These are phyloP conservation scores for Stropharia rugosoannulata DNA, from an alignment of 768 basidiomycete species.

Conservation along the genomic window DNA sequence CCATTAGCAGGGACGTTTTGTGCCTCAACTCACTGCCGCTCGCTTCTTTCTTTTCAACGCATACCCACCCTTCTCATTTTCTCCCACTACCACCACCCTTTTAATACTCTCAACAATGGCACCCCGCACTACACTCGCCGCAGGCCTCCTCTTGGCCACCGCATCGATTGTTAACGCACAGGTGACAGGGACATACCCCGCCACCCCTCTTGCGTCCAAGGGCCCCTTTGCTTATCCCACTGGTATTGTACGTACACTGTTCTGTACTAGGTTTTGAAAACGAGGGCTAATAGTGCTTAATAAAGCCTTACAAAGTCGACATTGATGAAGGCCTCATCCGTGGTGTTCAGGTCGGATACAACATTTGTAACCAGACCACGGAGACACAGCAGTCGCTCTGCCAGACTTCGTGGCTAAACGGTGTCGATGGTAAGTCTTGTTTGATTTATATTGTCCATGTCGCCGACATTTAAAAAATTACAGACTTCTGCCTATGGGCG, in stretches of 20 bases:
- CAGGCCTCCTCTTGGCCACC: neutral
- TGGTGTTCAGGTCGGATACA: constrained; percentile 60
- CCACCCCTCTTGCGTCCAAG: constrained; percentile 46
- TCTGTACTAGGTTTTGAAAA: constrained; percentile 53
- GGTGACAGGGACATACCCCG: constrained; percentile 37
- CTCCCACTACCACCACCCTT: neutral
- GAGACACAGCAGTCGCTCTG: constrained; percentile 55
- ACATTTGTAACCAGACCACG: constrained; percentile 66
- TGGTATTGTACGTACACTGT: constrained; percentile 29
- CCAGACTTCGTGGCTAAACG: constrained; percentile 61
- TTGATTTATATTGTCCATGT: constrained; percentile 7
- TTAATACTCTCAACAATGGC: neutral
- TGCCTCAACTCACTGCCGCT: neutral
- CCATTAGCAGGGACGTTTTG: too few species aligned
- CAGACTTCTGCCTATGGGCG: constrained; percentile 76
- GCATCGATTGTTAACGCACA: constrained; percentile 42
- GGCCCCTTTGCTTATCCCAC: constrained; percentile 29
- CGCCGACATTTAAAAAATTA: constrained; percentile 18
- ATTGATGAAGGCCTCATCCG: constrained; percentile 30
- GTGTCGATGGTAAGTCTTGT: constrained; percentile 38
- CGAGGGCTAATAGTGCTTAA: constrained; percentile 26
- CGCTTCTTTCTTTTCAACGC: neutral
- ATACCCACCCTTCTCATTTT: neutral
- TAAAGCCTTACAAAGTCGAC: constrained; percentile 25
- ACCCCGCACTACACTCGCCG: too few species aligned